phyloP scores from a whole-genome alignment of 2,329 filamentous ascomycete genomes.

The Berkeleyomyces basicola region DNA sequence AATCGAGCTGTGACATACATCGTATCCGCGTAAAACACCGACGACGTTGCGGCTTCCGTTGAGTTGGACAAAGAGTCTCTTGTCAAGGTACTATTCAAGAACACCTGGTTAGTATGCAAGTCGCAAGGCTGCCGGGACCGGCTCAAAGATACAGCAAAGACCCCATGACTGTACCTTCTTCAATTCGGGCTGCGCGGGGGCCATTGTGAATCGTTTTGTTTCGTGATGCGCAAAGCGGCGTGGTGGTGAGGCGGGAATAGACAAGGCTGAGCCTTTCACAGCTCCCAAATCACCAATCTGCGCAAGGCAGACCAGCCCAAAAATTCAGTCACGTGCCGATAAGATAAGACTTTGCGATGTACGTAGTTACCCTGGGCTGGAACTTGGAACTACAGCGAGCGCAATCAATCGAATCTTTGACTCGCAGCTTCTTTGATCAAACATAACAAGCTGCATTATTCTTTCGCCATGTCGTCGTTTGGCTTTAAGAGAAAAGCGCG shows the following conservation, averaged over 20 bases:
- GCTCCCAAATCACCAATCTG: not conserved
- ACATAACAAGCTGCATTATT: not conserved
- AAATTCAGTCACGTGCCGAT: conserved; percentile 32
- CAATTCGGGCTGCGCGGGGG: conserved; percentile 95
- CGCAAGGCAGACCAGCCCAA: not conserved
- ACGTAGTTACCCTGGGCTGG: not conserved
- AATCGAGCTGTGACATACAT: conserved; percentile 44
- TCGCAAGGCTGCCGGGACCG: not conserved
- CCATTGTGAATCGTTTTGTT: conserved; percentile 45
- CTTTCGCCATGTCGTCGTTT: conserved; percentile 35
- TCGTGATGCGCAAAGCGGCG: not conserved
- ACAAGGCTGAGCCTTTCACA: conserved; percentile 6
- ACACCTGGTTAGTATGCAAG: not conserved
- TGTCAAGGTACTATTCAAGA: conserved; percentile 79
- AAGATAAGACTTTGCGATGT: conserved; percentile 23
- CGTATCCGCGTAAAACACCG: conserved; percentile 84
- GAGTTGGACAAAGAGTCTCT: conserved; percentile 91
- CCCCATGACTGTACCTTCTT: conserved; percentile 57
- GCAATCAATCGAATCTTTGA: not conserved
- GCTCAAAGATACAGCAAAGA: not conserved
- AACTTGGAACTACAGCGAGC: not conserved
- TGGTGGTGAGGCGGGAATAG: not conserved
- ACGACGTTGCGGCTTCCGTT: conserved; percentile 97
- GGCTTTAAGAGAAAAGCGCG: conserved; percentile 51
- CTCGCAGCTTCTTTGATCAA: not conserved